phyloP scores from a whole-genome alignment of 768 basidiomycete species.

The Lanmaoa rubissima region DNA sequence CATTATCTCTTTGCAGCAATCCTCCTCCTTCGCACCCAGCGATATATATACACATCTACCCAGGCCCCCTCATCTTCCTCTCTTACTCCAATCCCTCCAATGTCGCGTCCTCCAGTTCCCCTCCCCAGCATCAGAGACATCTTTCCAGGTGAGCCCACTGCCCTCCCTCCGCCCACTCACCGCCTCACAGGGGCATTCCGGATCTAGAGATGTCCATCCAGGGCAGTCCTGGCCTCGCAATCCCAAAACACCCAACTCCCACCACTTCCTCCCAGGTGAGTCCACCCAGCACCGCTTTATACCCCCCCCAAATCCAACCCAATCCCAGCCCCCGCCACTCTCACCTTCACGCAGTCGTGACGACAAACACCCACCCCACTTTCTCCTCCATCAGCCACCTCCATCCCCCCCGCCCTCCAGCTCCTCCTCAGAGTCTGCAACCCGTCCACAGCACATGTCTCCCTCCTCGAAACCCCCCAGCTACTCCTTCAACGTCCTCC shows the following conservation, averaged over 20 bases:
- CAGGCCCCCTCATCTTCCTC: background rate
- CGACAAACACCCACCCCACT: background rate
- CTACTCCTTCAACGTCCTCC: conserved; percentile 46
- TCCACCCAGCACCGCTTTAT: conserved; percentile 1
- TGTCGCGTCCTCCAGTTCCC: conserved; percentile 30
- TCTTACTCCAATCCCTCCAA: background rate
- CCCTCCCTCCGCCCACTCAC: background rate
- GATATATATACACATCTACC: conserved; percentile 13
- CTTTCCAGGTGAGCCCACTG: conserved; percentile 45
- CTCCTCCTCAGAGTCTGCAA: conserved; percentile 30
- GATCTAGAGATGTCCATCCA: conserved; percentile 25
- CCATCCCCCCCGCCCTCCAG: conserved; percentile 28
- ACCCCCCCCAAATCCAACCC: background rate
- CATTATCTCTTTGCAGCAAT: conserved; percentile 8
- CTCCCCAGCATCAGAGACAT: conserved; percentile 55
- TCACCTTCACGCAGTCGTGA: background rate
- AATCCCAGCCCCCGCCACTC: conserved; percentile 1
- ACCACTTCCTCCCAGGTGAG: conserved; percentile 7
- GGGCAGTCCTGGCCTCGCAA: background rate
- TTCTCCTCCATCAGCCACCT: conserved; percentile 11
- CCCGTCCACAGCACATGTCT: conserved; percentile 16
- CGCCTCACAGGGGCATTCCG: conserved; percentile 8
- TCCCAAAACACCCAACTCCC: background rate
- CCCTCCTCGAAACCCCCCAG: conserved; percentile 13
- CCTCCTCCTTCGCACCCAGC: conserved; percentile 1